phyloP scores from a whole-genome alignment of 176 grass and related monocot genomes.

The Aegilops umbellulata region DNA sequence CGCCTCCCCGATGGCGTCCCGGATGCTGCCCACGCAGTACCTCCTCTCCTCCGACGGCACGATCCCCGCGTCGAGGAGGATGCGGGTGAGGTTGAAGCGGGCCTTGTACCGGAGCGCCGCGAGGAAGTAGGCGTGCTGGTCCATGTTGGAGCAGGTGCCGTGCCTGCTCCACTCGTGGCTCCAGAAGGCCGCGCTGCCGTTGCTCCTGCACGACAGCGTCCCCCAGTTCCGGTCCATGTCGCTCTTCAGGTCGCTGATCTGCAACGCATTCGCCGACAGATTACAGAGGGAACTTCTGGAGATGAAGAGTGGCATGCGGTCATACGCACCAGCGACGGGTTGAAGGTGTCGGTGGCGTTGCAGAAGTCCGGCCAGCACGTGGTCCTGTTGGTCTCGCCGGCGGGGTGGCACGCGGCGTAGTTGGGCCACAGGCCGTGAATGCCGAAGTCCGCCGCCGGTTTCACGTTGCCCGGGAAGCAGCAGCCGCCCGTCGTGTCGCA shows the following conservation, averaged over 20 bases:
- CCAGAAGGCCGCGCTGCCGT: slow-evolving; percentile 44
- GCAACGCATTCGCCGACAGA: too few species aligned
- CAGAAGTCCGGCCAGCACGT: slow-evolving; percentile 21
- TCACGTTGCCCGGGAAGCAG: slow-evolving; percentile 52
- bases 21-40: slow-evolving; percentile 30
- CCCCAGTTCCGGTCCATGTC: slow-evolving; percentile 37
- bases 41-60: slow-evolving; percentile 10
- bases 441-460: slow-evolving; percentile 52
- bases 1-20: slow-evolving; percentile 21
- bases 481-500: slow-evolving; percentile 49
- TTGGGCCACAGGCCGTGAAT: slow-evolving; percentile 82
- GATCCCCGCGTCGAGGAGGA: neutral
- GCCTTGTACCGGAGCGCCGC: slow-evolving; percentile 23
- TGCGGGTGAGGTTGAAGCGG: neutral
- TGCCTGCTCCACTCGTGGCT: slow-evolving; percentile 68
- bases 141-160: slow-evolving; percentile 32
- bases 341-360: neutral
- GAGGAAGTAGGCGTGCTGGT: slow-evolving; percentile 52
- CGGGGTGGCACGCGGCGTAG: slow-evolving; percentile 26
- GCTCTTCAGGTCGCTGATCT: slow-evolving; percentile 10
- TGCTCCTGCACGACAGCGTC: slow-evolving; percentile 44
- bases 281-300: too few species aligned
- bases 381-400: neutral
- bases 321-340: too few species aligned
- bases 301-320: too few species aligned